Percentiles rank a stretch among this genome's conserved stretches.
These are phyloP conservation scores for Volvox carteri DNA, from an alignment of 163 green algal genomes.

Conservation along the genomic window DNA sequence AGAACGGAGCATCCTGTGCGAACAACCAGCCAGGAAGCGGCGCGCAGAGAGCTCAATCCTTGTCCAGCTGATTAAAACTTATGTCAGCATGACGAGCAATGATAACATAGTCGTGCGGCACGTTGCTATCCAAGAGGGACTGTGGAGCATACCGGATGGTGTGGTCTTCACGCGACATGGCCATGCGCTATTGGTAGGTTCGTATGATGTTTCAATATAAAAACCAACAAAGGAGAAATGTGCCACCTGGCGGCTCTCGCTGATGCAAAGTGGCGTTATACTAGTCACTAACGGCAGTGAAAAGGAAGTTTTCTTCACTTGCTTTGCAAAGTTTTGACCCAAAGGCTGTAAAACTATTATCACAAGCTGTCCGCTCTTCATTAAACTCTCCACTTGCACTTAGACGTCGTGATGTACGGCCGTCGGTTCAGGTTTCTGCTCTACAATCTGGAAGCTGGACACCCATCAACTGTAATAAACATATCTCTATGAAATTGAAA, in stretches of 20 bases:
- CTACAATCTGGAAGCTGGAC: no score
- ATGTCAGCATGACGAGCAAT: no score
- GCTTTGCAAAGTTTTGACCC: background rate
- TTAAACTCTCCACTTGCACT: conserved; percentile 23
- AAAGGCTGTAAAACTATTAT: background rate
- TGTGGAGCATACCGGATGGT: conserved; percentile 30
- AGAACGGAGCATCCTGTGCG: conserved; percentile 60
- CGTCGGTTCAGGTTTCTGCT: background rate
- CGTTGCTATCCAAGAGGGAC: background rate
- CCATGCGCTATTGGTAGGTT: background rate
- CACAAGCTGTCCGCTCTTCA: background rate
- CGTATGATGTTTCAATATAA: conserved; percentile 10
- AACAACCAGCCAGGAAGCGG: background rate
- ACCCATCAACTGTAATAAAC: background rate
- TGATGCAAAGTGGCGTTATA: background rate
- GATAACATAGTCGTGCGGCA: background rate
- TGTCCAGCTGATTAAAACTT: no score
- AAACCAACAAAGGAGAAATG: background rate
- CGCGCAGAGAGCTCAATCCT: no score
- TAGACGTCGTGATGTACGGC: background rate
- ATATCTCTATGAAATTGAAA: no score
- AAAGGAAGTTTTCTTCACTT: background rate
- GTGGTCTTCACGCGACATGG: conserved; percentile 50
- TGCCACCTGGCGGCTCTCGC: background rate
- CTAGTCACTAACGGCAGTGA: background rate